Evolutionary conservation across 768 basidiomycete genomes (phyloP).

Genomic region (Rhodocollybia butyracea): DNA sequence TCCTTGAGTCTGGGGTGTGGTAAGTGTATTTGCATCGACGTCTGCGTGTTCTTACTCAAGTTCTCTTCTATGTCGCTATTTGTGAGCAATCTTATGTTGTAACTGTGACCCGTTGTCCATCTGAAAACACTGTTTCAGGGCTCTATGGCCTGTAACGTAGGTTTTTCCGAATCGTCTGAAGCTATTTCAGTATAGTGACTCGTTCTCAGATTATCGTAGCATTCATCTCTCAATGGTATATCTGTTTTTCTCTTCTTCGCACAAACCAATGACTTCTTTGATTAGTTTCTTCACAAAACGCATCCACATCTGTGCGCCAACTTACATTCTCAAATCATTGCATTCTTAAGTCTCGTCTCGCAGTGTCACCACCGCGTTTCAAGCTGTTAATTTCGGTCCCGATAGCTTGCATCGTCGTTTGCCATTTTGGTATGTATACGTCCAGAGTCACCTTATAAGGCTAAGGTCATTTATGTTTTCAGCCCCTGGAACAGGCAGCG

Average conservation of each 20-base stretch:
- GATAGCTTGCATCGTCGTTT: too few relatives aligned
- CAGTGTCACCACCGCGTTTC: constrained; percentile 30
- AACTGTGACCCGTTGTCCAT: neutral
- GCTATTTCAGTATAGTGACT: too few relatives aligned
- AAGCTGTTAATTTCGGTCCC: too few relatives aligned
- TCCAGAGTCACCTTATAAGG: too few relatives aligned
- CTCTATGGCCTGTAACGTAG: constrained; percentile 36
- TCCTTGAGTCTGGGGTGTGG: constrained; percentile 36
- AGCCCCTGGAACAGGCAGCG: constrained; percentile 43
- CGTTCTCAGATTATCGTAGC: constrained; percentile 33
- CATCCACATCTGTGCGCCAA: constrained; percentile 33
- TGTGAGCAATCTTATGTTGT: constrained; percentile 18
- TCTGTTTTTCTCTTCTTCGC: neutral
- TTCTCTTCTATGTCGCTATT: constrained; percentile 39
- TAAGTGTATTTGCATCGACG: too few relatives aligned
- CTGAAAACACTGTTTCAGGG: constrained; percentile 22
- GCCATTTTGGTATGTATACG: too few relatives aligned
- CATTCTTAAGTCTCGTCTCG: too few relatives aligned
- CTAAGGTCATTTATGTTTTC: neutral
- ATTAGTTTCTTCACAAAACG: constrained; percentile 37
- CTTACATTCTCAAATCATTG: too few relatives aligned
- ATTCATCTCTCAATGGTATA: too few relatives aligned
- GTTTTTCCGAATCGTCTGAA: neutral
- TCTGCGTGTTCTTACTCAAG: too few relatives aligned
- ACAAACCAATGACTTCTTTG: neutral